Evolutionary conservation across 73 alveolate genomes (phyloP), one percentile per base, ranked within the genome.

Genomic region (Paramecium octaurelia): DNA sequence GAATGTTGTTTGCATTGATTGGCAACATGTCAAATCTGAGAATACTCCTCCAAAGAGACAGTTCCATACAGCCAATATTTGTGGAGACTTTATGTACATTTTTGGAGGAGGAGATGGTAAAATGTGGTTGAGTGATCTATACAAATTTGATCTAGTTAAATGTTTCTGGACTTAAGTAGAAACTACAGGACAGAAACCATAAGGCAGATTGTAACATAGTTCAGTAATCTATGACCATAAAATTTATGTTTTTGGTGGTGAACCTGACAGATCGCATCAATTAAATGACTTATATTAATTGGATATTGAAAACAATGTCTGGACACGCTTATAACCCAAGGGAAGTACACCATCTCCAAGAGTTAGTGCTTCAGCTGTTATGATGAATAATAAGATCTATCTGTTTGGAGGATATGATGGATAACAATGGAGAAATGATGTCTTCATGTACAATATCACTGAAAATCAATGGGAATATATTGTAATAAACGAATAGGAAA

Each of bases 71-170:
- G 94, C 98, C 8, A 94, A 92, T 42, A 93, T 96, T 10, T 92
- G 93, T 57, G 98, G 73, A 11, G 91, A 93, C 77, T 31, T 84
- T 75, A 96, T 96, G 98, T 94, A 69, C 64, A 95, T 96, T 21
- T 96, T 96, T 85, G 98, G 98, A 68, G 98, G 98, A 31, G 98
- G 98, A 6, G 98, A 95, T 64, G 98, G 98, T 20, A 95, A 95
- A 86, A 92, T 70, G 68, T 95, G 98, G 97, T 93, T 95, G 11
- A 95, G 95, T 88, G 97, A 95, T 57, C 69, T 95, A 8, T 50
- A 86, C 31, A 69, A 69, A 16, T 93, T 95, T 54, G 97, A 95
- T 71, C 31, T 95, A 38, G 73, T 50, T 20, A 92, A 38, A n/a
- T 93, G 95, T 71, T 86, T 93, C 93, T 86, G 94, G 86, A 93